These are phyloP conservation scores for Neonectria coccinea DNA, from an alignment of 2,329 filamentous ascomycete species.

Conservation along the genomic window DNA sequence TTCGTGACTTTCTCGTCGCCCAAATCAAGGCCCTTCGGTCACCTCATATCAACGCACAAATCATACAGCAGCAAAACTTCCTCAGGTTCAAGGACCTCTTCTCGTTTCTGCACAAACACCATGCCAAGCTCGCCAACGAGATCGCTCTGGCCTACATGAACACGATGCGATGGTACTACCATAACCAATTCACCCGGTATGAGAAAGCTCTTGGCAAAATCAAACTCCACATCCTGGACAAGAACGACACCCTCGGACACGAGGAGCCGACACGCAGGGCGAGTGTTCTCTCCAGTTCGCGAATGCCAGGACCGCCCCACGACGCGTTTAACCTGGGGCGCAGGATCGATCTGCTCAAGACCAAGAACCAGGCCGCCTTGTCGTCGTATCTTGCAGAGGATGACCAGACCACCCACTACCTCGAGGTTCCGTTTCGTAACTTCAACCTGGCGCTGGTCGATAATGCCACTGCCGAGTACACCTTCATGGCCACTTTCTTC, in stretches of 20 bases:
- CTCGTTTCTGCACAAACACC: conserved; percentile 84
- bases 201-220: conserved; percentile 85
- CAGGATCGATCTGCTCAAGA: conserved; percentile 83
- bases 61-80: conserved; percentile 94
- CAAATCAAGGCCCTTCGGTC: conserved; percentile 95
- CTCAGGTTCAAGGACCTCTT: conserved; percentile 90
- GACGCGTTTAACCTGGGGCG: conserved; percentile 92
- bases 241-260: conserved; percentile 83
- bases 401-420: conserved; percentile 84
- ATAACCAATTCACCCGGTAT: conserved; percentile 91
- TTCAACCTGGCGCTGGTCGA: conserved; percentile 95
- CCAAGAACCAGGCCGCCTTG: conserved; percentile 78
- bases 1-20: conserved; percentile 92
- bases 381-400: conserved; percentile 93
- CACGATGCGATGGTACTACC: conserved; percentile 99
- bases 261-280: conserved; percentile 78
- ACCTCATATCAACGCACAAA: conserved; percentile 95
- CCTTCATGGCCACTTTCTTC: conserved; percentile 92
- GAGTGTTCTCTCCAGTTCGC: conserved; percentile 63
- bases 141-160: conserved; percentile 95
- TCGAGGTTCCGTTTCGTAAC: conserved; percentile 91
- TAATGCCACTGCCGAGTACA: conserved; percentile 94
- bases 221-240: conserved; percentile 84
- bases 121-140: conserved; percentile 86
- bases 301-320: conserved; percentile 69